Evolutionary conservation across 2,329 filamentous ascomycete species (phyloP), one percentile per base, ranked within the genome.

Genomic region (Chaetomiaceae sp.): DNA sequence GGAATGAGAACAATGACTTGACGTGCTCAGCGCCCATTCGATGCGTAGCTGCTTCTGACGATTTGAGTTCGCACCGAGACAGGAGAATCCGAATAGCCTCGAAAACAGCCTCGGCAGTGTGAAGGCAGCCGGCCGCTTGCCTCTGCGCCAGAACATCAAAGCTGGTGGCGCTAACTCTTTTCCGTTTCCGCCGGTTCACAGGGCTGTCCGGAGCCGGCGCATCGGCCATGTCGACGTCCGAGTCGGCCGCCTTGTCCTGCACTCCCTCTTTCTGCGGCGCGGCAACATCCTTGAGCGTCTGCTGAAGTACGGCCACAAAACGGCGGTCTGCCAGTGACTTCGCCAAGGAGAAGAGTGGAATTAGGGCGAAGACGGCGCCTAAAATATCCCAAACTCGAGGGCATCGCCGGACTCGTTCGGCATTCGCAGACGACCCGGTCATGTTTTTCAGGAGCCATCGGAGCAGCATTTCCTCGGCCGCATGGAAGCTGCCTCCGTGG

Each of bases 291-390:
- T 80, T 75, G 43, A 90, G 69, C 0, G 85, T 81, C 61, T 82
- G 79, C 61, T 85, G 81, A 37, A 95, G 66, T 9, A 89, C 79
- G 1, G 71, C 69, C 30, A 87, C 70, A 48, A 95, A 89, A 41
- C 81, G 78, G 52, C 85, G 77, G 53, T 90, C 84, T 20, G 81
- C 83, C 6, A 95, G 75, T 4, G 87, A 82, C 53, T 84, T 83
- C 8, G 88, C 87, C 21, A 89, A 74, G 10, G 82, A 84, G 41
- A 86, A 84, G 0, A 83, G 72, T 0, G 88, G 85, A 16, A 92
- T 80, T n/a, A 82, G 72, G 45, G 76, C 72, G 49, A 89, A 76
- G 43, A 86, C 73, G 54, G 77, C 77, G 40, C 75, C 73, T 21
- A 90, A 66, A 32, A 90, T 76, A 27, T 72, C 74, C 87, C 82